These are phyloP conservation scores for Simmondsia chinensis DNA, from an alignment of 148 eudicot species.

Conservation along the genomic window DNA sequence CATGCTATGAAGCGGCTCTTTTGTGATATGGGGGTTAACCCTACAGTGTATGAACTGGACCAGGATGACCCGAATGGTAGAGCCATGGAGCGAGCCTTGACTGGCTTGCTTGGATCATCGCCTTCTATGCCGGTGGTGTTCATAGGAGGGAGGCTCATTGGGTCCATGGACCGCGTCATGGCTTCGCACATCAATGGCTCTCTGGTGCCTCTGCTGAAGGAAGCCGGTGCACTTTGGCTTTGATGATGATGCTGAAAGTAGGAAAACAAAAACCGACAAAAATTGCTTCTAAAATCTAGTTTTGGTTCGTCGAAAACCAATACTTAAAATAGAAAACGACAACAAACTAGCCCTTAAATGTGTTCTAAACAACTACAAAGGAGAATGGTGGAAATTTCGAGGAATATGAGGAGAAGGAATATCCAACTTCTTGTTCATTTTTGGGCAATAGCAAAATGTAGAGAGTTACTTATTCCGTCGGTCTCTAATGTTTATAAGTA, in stretches of 20 bases:
- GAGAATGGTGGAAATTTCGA: not conserved
- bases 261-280: no score
- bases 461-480: no score
- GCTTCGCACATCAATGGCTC: constrained; percentile 20
- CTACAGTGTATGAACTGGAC: constrained; percentile 35
- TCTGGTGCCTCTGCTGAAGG: constrained; percentile 15
- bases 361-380: no score
- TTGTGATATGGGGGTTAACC: constrained; percentile 33
- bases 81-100: constrained; percentile 22
- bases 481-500: no score
- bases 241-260: no score
- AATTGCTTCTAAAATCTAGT: no score
- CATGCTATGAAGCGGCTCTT: constrained; percentile 38
- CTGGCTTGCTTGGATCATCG: constrained; percentile 7
- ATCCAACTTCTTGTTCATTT: not conserved
- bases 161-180: constrained; percentile 17
- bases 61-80: constrained; percentile 26
- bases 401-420: not conserved
- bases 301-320: no score
- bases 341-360: no score
- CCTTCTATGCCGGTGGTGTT: constrained; percentile 11
- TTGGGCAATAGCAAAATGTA: not conserved
- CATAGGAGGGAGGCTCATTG: constrained; percentile 16
- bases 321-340: no score
- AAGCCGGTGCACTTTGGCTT: no score